Evolutionary conservation across 1,139 yeast species (phyloP).

Genomic region (Torulaspora globosa): DNA sequence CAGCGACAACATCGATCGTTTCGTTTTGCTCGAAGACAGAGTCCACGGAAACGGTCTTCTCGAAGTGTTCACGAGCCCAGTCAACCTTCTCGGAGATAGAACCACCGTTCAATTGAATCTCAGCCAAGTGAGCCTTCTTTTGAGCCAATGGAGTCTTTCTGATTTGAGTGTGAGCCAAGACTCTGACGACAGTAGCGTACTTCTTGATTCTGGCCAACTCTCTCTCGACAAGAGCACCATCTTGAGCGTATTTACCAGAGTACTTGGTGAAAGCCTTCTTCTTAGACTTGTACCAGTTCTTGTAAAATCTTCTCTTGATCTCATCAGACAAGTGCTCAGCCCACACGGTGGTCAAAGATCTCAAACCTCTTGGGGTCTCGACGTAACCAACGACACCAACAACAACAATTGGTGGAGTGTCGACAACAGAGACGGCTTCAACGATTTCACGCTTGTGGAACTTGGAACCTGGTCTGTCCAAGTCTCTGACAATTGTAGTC

Average conservation of each 20-base stretch:
- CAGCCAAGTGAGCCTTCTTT: constrained; percentile 99
- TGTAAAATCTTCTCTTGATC: constrained; percentile 99
- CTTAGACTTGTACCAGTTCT: constrained; percentile 99
- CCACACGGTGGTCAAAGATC: constrained; percentile 99
- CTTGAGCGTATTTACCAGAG: constrained; percentile 94
- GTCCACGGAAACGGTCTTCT: constrained; percentile 95
- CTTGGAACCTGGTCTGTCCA: constrained; percentile 99
- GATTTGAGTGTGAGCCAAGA: constrained; percentile 98
- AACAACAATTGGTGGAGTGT: constrained; percentile 97
- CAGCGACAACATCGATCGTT: constrained; percentile 97
- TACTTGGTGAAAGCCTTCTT: constrained; percentile 99
- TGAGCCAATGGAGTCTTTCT: constrained; percentile 98
- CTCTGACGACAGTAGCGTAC: constrained; percentile 99
- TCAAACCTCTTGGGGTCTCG: constrained; percentile 99
- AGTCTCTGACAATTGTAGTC: constrained; percentile 99
- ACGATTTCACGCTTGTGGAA: constrained; percentile 99
- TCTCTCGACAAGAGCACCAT: constrained; percentile 83
- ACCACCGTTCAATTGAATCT: constrained; percentile 99
- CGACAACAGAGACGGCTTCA: constrained; percentile 98
- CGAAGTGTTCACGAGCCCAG: constrained; percentile 99
- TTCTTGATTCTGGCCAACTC: constrained; percentile 98
- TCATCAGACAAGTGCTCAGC: constrained; percentile 99
- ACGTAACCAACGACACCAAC: constrained; percentile 99
- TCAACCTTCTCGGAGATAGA: constrained; percentile 94
- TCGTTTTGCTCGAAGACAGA: constrained; percentile 98